A percentile compares a stretch with the other conserved stretches of the same genome.
These are phyloP conservation scores for Trichoderma gracile DNA, from an alignment of 2,329 filamentous ascomycete species.

Conservation along the genomic window DNA sequence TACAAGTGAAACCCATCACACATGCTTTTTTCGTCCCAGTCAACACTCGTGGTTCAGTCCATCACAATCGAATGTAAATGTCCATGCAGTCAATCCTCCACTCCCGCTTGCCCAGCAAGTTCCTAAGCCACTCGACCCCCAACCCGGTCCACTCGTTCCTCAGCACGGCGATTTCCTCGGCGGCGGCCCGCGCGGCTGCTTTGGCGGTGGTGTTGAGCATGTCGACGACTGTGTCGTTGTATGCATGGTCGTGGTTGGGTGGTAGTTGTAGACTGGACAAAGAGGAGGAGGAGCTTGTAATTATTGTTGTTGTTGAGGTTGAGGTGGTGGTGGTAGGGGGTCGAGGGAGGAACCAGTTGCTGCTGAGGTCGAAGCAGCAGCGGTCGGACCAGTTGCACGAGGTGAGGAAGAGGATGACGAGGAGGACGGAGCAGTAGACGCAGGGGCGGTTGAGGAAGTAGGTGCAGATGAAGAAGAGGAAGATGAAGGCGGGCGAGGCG, in stretches of 20 bases:
- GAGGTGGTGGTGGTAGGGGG: slow-evolving; percentile 29
- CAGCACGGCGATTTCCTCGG: slow-evolving; percentile 59
- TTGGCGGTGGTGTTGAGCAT: slow-evolving; percentile 69
- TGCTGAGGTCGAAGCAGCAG: slow-evolving; percentile 89
- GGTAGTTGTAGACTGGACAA: background rate
- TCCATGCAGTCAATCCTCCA: slow-evolving; percentile 92
- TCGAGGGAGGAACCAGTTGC: slow-evolving; percentile 91
- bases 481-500: slow-evolving; percentile 80
- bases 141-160: slow-evolving; percentile 71
- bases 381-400: slow-evolving; percentile 87
- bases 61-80: slow-evolving; percentile 73
- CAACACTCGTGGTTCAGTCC: too few relatives aligned
- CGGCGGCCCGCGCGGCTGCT: slow-evolving; percentile 65
- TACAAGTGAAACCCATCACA: too few relatives aligned
- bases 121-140: slow-evolving; percentile 83
- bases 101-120: slow-evolving; percentile 76
- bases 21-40: too few relatives aligned
- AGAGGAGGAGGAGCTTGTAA: too few relatives aligned
- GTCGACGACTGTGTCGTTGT: slow-evolving; percentile 54
- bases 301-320: too few relatives aligned
- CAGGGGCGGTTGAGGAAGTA: slow-evolving; percentile 97
- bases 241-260: slow-evolving; percentile 30
- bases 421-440: slow-evolving; percentile 95
- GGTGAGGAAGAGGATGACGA: slow-evolving; percentile 90
- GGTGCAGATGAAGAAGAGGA: slow-evolving; percentile 87